phyloP scores from a whole-genome alignment of 345 rosid species.

The Brassica cretica region DNA sequence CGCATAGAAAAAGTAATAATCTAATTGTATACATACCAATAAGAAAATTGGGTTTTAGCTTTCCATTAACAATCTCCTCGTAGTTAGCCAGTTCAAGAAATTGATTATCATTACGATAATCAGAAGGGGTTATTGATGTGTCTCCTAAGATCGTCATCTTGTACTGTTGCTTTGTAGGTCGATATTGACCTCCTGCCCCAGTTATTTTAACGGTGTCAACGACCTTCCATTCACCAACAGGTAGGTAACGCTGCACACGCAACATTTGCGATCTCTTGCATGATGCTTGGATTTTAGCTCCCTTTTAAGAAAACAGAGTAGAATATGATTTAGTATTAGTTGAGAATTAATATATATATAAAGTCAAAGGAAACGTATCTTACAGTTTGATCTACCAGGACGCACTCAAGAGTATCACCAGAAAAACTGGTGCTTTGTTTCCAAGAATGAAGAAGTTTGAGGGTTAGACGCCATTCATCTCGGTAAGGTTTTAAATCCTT shows the following conservation, averaged over 20 bases:
- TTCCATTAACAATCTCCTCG: neutral
- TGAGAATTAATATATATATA: neutral
- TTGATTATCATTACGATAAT: neutral
- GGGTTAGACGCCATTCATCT: no score
- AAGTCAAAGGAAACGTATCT: no score
- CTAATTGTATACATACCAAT: neutral
- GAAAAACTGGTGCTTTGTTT: no score
- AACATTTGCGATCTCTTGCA: neutral
- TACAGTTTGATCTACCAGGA: no score
- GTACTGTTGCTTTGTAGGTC: neutral
- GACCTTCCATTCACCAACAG: neutral
- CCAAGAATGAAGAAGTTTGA: no score
- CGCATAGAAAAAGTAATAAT: no score
- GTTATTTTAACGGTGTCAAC: neutral
- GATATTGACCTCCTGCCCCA: neutral
- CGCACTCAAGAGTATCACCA: no score
- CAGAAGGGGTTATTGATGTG: neutral
- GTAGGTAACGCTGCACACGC: neutral
- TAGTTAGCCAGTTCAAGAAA: neutral
- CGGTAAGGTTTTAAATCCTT: no score
- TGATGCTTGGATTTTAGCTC: neutral
- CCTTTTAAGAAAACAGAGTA: neutral
- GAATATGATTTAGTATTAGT: no score
- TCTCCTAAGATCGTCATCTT: neutral
- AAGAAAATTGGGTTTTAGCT: neutral